phyloP scores from a whole-genome alignment of 306 rosid species.

The Vigna unguiculata region DNA sequence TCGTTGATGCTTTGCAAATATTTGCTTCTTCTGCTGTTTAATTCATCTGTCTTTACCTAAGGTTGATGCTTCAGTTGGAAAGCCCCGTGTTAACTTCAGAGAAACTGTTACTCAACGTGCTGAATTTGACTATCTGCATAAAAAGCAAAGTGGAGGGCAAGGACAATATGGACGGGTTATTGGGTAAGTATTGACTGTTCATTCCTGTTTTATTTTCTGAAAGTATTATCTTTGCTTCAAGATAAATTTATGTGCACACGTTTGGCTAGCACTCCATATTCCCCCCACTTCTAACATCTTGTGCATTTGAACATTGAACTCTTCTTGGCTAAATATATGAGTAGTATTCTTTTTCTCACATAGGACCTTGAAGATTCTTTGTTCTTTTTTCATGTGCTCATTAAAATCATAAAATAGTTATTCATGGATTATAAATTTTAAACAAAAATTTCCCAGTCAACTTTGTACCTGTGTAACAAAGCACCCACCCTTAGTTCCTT shows the following conservation, averaged over 20 bases:
- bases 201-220: constrained; percentile 24
- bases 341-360: not conserved
- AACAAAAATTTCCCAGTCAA: not conserved
- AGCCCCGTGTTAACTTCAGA: constrained; percentile 99
- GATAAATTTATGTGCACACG: not conserved
- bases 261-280: not conserved
- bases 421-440: not conserved
- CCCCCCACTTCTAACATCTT: not conserved
- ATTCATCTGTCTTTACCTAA: constrained; percentile 44
- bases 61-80: constrained; percentile 98
- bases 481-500: not conserved
- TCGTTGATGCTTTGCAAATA: constrained; percentile 29
- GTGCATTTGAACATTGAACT: not conserved
- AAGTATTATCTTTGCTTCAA: not conserved
- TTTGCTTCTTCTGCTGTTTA: constrained; percentile 41
- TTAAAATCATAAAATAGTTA: constrained; percentile 10
- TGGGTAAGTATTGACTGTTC: constrained; percentile 67
- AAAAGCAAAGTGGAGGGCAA: constrained; percentile 96
- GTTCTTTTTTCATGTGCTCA: not conserved
- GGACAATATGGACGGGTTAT: constrained; percentile 98
- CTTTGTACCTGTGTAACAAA: not conserved
- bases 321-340: not conserved
- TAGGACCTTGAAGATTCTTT: not conserved
- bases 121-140: constrained; percentile 94
- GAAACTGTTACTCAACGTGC: constrained; percentile 96